Evolutionary conservation across 2,329 filamentous ascomycete genomes (phyloP), one percentile per base, ranked within the genome.

Genomic region (Apiospora arundinis): DNA sequence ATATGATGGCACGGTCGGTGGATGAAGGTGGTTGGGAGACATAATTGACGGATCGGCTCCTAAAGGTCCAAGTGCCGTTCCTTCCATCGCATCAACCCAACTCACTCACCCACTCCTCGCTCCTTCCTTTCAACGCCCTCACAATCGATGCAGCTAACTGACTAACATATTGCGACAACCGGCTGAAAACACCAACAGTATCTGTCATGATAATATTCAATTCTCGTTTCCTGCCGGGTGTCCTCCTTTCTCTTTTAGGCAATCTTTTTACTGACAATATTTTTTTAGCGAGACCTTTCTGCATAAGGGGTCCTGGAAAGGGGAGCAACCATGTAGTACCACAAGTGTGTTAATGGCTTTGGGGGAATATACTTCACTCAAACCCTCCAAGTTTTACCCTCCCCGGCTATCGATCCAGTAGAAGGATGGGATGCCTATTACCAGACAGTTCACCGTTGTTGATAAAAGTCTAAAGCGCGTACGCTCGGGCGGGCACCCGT

Each of bases 21-120:
- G 28, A 60, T 37, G 28, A 3, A 18, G 32, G 56, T 14, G 56
- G 28, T n/a, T 63, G 56, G 56, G 56, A 63, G 56, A 63, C 28
- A 63, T n/a, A 32, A 40, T 23, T 12, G 56, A 63, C 18, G 56
- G 56, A 63, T 63, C 56, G 56, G 16, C 56, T 63, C 56, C 56
- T 63, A 18, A 4, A 40, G 56, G 56, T 40, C 56, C 28, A n/a
- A 63, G 56, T 63, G 32, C 16, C 32, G 18, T 37, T 63, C 56
- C 56, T 63, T 40, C 16, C 3, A 2, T 21, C 52, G 56, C 56
- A 63, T 32, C 56, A 8, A 14, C 56, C 4, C 32, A 7, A 63
- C 45, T 48, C 45, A 44, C 6, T 44, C 42, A 32, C 16, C 18
- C 52, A 18, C 14, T 56, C 49, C 49, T 11, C 11, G 2, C 25